Evolutionary conservation across 495 filamentous ascomycete species (phyloP), one percentile per base, ranked within the genome.

Genomic region (Copromyces sp.): DNA sequence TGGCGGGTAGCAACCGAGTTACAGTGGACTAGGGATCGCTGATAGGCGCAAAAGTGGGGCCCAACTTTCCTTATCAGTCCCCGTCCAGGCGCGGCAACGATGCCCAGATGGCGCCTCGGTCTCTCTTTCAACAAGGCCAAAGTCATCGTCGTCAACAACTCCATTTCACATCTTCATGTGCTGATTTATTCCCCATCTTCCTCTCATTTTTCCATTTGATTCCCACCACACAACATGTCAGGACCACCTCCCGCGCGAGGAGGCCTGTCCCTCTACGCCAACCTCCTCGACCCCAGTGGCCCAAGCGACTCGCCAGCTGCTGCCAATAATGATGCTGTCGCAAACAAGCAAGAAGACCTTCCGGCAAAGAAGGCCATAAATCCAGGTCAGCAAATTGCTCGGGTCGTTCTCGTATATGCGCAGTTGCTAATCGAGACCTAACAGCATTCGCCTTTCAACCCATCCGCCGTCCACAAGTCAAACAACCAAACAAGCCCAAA

Each of bases 391-490:
- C 81, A 14, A 3, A 12, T 45, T 35, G 14, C 3, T 9, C 70
- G 6, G 35, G 4, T 20, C 6, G 8, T 37, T 0, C 0, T 12
- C 0, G 17, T 29, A 2, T 11, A 16, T 1, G 11, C 16, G 6
- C 14, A 47, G 9, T 8, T 61, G 69, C 40, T 79, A 73, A 73
- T 71, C 32, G 75, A 77, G 79, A 90, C 90, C 87, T 4, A 11
- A 61, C 68, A 82, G 89, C 93, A 77, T 85, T 98, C 74, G 91
- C 92, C 78, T 97, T 97, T 83, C 95, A 97, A 79, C 94, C 94
- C 47, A 86, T 86, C 71, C 82, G 83, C 38, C 84, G 84, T 8
- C 94, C 94, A 29, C 93, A 96, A 73, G 79, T 87, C 70, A 84
- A 88, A 40, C 89, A 90, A 78, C 69, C 79, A 53, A 94, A 92